Conservation (phyloP, 1,139 yeast genomes). For the Blastobotrys capitulatus region DNA sequence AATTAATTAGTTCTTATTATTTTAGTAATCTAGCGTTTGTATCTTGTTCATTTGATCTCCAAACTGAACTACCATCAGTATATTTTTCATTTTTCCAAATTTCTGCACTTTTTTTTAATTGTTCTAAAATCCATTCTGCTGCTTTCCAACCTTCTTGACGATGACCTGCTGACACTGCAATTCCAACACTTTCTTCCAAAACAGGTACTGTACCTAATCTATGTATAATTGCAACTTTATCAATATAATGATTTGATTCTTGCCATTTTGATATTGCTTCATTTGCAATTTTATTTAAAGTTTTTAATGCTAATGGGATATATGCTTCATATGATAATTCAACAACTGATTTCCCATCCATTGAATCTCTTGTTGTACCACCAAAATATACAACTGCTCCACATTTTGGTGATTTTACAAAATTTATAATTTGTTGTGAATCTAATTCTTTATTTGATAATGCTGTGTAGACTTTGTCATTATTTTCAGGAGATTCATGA, state of each 20-base stretch:
- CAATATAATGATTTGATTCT: slow-evolving; percentile 23
- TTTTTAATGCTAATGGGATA: slow-evolving; percentile 35
- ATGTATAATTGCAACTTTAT: slow-evolving; percentile 38
- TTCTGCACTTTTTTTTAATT: slow-evolving; percentile 40
- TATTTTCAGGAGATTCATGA: neutral
- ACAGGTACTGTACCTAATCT: slow-evolving; percentile 45
- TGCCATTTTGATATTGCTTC: slow-evolving; percentile 30
- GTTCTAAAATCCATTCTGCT: slow-evolving; percentile 41
- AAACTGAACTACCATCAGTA: slow-evolving; percentile 34
- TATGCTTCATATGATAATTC: slow-evolving; percentile 42
- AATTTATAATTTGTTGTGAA: slow-evolving; percentile 17
- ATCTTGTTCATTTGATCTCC: slow-evolving; percentile 35
- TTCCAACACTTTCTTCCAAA: slow-evolving; percentile 40
- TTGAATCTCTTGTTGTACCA: slow-evolving; percentile 43
- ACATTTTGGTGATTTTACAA: slow-evolving; percentile 33
- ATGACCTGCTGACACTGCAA: slow-evolving; percentile 43
- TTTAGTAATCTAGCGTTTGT: neutral
- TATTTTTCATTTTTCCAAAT: slow-evolving; percentile 46
- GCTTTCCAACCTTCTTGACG: slow-evolving; percentile 45
- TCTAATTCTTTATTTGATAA: slow-evolving; percentile 13
- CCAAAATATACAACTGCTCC: slow-evolving; percentile 46
- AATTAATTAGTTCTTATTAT: neutral
- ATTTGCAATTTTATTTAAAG: slow-evolving; percentile 34
- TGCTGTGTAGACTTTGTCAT: slow-evolving; percentile 8
- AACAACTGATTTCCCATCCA: slow-evolving; percentile 37